These are phyloP conservation scores for Dactylellina parvicollis DNA, from an alignment of 2,329 filamentous ascomycete species.

Conservation along the genomic window DNA sequence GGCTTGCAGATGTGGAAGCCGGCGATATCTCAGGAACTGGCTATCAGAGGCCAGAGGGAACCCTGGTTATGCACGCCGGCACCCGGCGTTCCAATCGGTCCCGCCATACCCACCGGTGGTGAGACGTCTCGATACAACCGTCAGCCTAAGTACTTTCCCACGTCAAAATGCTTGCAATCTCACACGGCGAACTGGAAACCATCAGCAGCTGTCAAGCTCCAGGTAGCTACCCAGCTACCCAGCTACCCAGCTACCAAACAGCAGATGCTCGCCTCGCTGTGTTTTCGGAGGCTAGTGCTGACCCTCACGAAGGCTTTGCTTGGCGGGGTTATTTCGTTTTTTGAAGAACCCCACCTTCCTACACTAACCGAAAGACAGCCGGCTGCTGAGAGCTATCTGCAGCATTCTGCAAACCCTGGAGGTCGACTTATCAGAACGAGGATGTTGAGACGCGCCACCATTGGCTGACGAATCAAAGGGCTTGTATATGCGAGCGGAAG, in stretches of 20 bases:
- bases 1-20: slow-evolving; percentile 9
- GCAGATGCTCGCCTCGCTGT: neutral
- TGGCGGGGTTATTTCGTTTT: slow-evolving; percentile 15
- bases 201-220: slow-evolving; percentile 19
- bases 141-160: slow-evolving; percentile 1
- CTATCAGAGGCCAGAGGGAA: neutral
- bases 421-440: slow-evolving; percentile 31
- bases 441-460: slow-evolving; percentile 40
- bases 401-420: slow-evolving; percentile 22
- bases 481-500: slow-evolving; percentile 34
- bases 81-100: slow-evolving; percentile 6
- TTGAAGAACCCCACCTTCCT: slow-evolving; percentile 49
- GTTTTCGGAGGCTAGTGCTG: slow-evolving; percentile 34
- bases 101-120: slow-evolving; percentile 3
- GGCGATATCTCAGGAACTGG: neutral
- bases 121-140: neutral
- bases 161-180: slow-evolving; percentile 23
- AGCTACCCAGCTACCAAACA: neutral
- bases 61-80: slow-evolving; percentile 2
- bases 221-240: neutral
- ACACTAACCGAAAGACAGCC: slow-evolving; percentile 19
- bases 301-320: slow-evolving; percentile 29
- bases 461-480: slow-evolving; percentile 40
- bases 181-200: neutral
- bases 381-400: slow-evolving; percentile 5